Evolutionary conservation across 2,329 filamentous ascomycete genomes (phyloP).

Genomic region (Bimuria novae-zelandiae): DNA sequence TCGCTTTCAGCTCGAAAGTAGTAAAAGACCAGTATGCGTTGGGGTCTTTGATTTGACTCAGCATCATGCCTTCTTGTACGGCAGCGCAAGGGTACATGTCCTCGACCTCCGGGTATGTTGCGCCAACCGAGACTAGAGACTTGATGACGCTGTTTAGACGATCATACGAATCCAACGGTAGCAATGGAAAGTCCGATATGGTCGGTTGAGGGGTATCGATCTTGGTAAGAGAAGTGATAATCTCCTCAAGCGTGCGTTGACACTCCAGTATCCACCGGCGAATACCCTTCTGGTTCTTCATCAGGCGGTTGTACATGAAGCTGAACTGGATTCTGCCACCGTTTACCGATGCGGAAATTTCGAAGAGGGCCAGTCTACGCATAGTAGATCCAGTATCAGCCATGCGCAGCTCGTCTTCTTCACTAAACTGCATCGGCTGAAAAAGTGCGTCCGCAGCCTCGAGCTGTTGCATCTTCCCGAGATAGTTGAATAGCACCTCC

Average conservation of each 20-base stretch:
- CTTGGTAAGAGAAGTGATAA: conserved; percentile 27
- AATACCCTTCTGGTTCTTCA: conserved; percentile 41
- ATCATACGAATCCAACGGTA: conserved; percentile 38
- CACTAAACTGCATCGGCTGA: conserved; percentile 27
- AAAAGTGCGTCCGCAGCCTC: conserved; percentile 56
- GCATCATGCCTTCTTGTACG: conserved; percentile 41
- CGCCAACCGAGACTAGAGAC: conserved; percentile 26
- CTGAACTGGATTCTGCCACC: conserved; percentile 31
- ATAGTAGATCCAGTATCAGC: conserved; percentile 35
- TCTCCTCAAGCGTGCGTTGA: conserved; percentile 36
- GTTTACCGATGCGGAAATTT: conserved; percentile 34
- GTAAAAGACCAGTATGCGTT: conserved; percentile 38
- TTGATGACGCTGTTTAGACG: conserved; percentile 36
- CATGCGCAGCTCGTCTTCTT: conserved; percentile 32
- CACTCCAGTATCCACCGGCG: conserved; percentile 41
- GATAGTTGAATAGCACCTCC: conserved; percentile 64
- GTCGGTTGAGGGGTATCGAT: conserved; percentile 34
- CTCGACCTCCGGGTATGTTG: conserved; percentile 30
- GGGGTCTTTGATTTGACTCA: conserved; percentile 39
- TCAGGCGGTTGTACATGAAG: conserved; percentile 41
- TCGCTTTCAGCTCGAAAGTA: conserved; percentile 33
- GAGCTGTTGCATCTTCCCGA: conserved; percentile 56
- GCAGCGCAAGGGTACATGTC: conserved; percentile 41
- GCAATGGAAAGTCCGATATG: conserved; percentile 37
- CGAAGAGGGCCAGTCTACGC: conserved; percentile 36